These are phyloP conservation scores for Diplodia scrobiculata DNA, from an alignment of 2,329 filamentous ascomycete genomes.

Conservation along the genomic window DNA sequence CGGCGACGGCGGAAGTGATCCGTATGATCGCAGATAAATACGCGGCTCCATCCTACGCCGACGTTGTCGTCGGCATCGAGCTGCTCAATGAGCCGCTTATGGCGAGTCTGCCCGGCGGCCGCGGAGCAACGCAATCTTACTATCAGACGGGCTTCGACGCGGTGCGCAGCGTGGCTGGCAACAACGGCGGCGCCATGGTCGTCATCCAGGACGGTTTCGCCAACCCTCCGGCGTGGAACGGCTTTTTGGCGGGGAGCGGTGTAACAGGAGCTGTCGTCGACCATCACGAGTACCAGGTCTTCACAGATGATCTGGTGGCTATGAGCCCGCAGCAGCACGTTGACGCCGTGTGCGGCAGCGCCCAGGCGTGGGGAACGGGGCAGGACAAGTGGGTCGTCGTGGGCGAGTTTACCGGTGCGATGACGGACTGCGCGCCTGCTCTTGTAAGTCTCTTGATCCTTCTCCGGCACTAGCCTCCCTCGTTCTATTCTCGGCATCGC, in stretches of 20 bases:
- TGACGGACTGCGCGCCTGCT: slow-evolving; percentile 61
- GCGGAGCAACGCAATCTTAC: slow-evolving; percentile 55
- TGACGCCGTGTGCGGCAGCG: slow-evolving; percentile 58
- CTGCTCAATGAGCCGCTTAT: slow-evolving; percentile 58
- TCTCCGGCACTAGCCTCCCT: neutral
- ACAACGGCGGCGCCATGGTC: slow-evolving; percentile 47
- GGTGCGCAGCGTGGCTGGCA: slow-evolving; percentile 48
- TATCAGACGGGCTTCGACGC: slow-evolving; percentile 58
- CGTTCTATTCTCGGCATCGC: neutral
- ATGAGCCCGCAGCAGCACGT: slow-evolving; percentile 58
- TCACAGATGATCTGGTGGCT: slow-evolving; percentile 56
- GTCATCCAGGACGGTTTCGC: slow-evolving; percentile 62
- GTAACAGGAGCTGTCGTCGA: slow-evolving; percentile 62
- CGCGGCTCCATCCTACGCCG: slow-evolving; percentile 54
- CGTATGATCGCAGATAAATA: slow-evolving; percentile 62
- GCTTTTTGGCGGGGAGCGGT: slow-evolving; percentile 58
- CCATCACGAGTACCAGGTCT: slow-evolving; percentile 70
- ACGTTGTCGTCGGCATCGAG: slow-evolving; percentile 61
- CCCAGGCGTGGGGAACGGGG: slow-evolving; percentile 48
- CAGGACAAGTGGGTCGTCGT: slow-evolving; percentile 67
- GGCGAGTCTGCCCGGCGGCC: slow-evolving; percentile 50
- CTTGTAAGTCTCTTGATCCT: slow-evolving; percentile 35
- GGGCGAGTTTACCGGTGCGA: slow-evolving; percentile 69
- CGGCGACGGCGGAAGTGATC: slow-evolving; percentile 59
- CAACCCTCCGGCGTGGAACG: slow-evolving; percentile 61